Evolutionary conservation across 2,329 filamentous ascomycete species (phyloP).

Genomic region (Paraconiothyrium sp.): DNA sequence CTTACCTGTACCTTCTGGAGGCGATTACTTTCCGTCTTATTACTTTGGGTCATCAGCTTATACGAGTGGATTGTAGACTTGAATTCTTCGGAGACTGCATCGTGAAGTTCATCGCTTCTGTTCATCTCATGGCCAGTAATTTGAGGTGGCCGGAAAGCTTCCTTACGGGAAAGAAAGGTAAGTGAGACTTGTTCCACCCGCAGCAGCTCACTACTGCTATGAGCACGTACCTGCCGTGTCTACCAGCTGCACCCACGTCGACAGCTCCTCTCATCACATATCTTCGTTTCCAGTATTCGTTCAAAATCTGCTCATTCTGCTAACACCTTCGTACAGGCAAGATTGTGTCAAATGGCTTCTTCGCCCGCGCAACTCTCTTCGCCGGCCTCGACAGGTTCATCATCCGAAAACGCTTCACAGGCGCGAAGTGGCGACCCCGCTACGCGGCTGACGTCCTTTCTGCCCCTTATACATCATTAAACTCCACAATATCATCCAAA

Average conservation of each 20-base stretch:
- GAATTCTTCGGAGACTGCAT: slow-evolving; percentile 90
- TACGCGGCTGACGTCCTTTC: slow-evolving; percentile 61
- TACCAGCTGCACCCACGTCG: not conserved
- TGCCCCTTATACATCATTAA: slow-evolving; percentile 21
- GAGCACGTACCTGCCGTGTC: not conserved
- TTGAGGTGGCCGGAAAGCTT: slow-evolving; percentile 79
- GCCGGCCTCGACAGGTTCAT: slow-evolving; percentile 77
- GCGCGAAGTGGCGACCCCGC: slow-evolving; percentile 75
- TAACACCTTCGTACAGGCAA: slow-evolving; percentile 47
- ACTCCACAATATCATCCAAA: slow-evolving; percentile 72
- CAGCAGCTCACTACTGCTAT: not conserved
- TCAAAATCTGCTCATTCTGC: not conserved
- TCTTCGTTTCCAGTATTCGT: not conserved
- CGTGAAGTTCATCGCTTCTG: slow-evolving; percentile 76
- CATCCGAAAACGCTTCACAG: slow-evolving; percentile 72
- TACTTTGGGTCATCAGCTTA: not conserved
- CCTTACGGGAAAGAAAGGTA: slow-evolving; percentile 71
- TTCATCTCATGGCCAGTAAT: slow-evolving; percentile 70
- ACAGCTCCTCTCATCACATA: too few relatives aligned
- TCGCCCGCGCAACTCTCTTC: slow-evolving; percentile 71
- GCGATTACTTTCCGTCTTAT: not conserved
- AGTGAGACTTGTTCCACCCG: not conserved
- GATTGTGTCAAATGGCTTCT: slow-evolving; percentile 78
- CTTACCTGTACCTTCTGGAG: not conserved
- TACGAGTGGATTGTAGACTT: slow-evolving; percentile 50